phyloP scores from a whole-genome alignment of 805 yeast species.

The Sugiyamaella qingdaonensis region DNA sequence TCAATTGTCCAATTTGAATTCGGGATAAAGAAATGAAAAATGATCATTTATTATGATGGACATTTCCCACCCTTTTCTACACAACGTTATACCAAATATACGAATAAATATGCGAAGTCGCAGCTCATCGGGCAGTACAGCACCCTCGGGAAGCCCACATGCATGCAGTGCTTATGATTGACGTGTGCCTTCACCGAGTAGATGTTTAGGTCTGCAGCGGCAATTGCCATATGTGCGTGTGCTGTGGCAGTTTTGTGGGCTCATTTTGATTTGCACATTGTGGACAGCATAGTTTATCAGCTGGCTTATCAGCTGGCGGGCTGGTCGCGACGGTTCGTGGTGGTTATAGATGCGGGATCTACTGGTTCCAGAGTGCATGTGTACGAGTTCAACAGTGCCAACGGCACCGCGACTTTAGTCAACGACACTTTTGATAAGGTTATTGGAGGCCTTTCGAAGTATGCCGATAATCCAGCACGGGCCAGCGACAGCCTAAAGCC shows the following conservation, averaged over 20 bases:
- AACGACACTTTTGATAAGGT: conserved; percentile 43
- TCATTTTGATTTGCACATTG: conserved; percentile 1
- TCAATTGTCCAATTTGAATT: too few species aligned
- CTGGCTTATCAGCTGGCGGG: neutral
- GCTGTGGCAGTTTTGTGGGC: neutral
- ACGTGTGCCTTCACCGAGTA: neutral
- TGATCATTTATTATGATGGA: too few species aligned
- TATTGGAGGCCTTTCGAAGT: conserved; percentile 85
- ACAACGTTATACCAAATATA: too few species aligned
- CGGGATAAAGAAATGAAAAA: too few species aligned
- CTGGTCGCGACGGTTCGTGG: conserved; percentile 53
- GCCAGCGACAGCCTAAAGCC: conserved; percentile 88
- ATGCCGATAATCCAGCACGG: conserved; percentile 67
- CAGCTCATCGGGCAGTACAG: too few species aligned
- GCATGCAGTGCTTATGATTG: too few species aligned
- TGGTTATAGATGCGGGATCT: conserved; percentile 96
- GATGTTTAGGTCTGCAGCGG: neutral
- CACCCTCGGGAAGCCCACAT: too few species aligned
- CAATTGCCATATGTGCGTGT: neutral
- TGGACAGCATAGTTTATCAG: neutral
- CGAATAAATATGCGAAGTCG: too few species aligned
- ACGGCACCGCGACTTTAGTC: neutral
- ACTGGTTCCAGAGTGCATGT: conserved; percentile 94
- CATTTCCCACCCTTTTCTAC: too few species aligned
- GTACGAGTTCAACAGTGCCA: conserved; percentile 53